Percentiles rank a stretch among this genome's conserved stretches.
Evolutionary conservation across 2,329 filamentous ascomycete species (phyloP).

Genomic region (Xylariaceae sp.): DNA sequence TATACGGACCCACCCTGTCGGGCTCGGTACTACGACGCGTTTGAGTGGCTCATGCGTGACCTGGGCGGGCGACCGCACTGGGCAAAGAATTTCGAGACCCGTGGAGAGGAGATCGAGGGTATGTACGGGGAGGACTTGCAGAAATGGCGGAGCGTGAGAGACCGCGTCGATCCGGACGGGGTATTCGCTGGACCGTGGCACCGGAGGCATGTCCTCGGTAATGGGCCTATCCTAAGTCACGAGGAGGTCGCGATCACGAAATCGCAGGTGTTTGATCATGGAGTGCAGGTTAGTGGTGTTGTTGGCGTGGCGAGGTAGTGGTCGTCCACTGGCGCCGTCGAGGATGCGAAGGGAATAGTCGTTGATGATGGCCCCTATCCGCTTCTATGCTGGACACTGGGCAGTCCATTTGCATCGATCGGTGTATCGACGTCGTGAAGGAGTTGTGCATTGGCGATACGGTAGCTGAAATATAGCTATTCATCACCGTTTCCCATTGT

Average conservation of each 20-base stretch:
- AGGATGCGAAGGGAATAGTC: too few relatives aligned
- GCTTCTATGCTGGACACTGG: too few relatives aligned
- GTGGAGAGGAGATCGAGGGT: constrained; percentile 55
- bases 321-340: too few relatives aligned
- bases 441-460: too few relatives aligned
- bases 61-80: constrained; percentile 80
- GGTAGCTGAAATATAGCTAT: too few relatives aligned
- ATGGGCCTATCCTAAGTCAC: constrained; percentile 20
- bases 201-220: constrained; percentile 57
- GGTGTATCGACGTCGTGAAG: too few relatives aligned
- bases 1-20: constrained; percentile 70
- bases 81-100: constrained; percentile 81
- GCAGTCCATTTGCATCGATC: too few relatives aligned
- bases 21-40: constrained; percentile 78
- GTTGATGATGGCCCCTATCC: background rate
- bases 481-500: too few relatives aligned
- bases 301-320: constrained; percentile 4
- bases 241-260: constrained; percentile 25
- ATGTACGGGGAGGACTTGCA: constrained; percentile 68
- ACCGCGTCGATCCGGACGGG: constrained; percentile 71
- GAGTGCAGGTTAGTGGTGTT: constrained; percentile 17
- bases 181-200: constrained; percentile 94
- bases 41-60: constrained; percentile 87
- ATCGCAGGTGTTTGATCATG: constrained; percentile 10
- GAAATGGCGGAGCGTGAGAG: constrained; percentile 64